Conservation (phyloP, 2,329 filamentous ascomycete species). For the Didymosphaeria variabile region DNA sequence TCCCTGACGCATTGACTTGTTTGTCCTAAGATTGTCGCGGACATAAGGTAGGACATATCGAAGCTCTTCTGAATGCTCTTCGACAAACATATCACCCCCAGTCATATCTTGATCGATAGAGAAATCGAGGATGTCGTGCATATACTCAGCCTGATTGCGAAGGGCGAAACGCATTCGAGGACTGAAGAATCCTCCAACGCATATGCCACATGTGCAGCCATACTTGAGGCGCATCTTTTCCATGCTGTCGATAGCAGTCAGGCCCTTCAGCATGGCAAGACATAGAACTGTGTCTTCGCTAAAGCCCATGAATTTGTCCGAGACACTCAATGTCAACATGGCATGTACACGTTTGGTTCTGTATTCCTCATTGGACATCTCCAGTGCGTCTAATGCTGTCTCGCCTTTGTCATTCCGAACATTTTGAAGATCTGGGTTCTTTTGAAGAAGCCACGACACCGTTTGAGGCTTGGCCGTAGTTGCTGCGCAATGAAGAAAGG, state of each 20-base stretch:
- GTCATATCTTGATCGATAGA: constrained; percentile 22
- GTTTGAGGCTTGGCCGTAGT: neutral
- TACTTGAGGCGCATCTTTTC: neutral
- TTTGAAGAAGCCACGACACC: constrained; percentile 5
- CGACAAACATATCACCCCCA: neutral
- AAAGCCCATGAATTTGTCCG: constrained; percentile 48
- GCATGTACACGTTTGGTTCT: constrained; percentile 4
- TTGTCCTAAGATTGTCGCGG: constrained; percentile 41
- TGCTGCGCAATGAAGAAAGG: constrained; percentile 40
- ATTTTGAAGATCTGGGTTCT: neutral
- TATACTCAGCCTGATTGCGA: constrained; percentile 34
- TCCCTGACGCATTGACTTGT: constrained; percentile 47
- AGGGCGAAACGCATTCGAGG: constrained; percentile 49
- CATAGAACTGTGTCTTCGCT: constrained; percentile 35
- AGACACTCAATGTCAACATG: constrained; percentile 16
- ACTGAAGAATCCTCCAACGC: constrained; percentile 46
- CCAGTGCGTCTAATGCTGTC: constrained; percentile 5
- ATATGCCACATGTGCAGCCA: constrained; percentile 11
- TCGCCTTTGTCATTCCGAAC: constrained; percentile 5
- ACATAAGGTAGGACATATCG: constrained; percentile 28
- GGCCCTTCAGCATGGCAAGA: constrained; percentile 41
- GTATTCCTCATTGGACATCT: neutral
- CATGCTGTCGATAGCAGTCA: constrained; percentile 19
- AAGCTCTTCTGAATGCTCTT: constrained; percentile 26
- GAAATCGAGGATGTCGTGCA: constrained; percentile 27